A percentile compares a stretch with the other conserved stretches of the same genome.
Evolutionary conservation across 2,329 filamentous ascomycete genomes (phyloP).

Genomic region (Didymosphaeria variabile): DNA sequence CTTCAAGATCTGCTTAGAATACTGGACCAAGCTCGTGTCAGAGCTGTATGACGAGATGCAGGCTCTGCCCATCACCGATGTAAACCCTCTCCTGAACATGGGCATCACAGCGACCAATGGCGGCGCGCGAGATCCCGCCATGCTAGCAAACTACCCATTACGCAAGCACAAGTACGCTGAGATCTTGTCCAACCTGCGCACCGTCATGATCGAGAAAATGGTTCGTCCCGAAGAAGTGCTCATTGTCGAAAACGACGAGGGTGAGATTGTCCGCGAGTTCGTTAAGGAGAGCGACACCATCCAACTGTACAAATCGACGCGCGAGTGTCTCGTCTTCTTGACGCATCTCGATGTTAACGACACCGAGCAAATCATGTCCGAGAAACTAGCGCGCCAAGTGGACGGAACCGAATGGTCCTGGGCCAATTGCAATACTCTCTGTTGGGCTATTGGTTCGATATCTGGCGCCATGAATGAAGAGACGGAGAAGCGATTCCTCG

Average conservation of each 20-base stretch:
- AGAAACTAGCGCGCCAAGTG: conserved; percentile 94
- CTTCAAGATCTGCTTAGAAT: conserved; percentile 99
- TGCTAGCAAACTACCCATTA: conserved; percentile 90
- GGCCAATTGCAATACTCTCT: conserved; percentile 99
- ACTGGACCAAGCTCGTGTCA: conserved; percentile 98
- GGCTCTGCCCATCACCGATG: conserved; percentile 88
- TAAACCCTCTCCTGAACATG: conserved; percentile 88
- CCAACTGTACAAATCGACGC: conserved; percentile 98
- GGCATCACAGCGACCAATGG: conserved; percentile 74
- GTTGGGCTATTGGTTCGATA: conserved; percentile 99
- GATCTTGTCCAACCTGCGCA: conserved; percentile 89
- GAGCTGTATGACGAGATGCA: conserved; percentile 99
- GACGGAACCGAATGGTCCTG: conserved; percentile 98
- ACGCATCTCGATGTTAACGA: conserved; percentile 97
- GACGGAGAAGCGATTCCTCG: conserved; percentile 96
- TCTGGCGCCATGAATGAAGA: conserved; percentile 99
- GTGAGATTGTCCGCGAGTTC: conserved; percentile 98
- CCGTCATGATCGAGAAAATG: conserved; percentile 99
- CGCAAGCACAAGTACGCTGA: conserved; percentile 98
- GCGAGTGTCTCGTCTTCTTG: conserved; percentile 95
- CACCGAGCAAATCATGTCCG: conserved; percentile 98
- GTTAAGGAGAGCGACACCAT: conserved; percentile 99
- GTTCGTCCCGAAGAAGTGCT: conserved; percentile 96
- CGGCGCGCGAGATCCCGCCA: conserved; percentile 82
- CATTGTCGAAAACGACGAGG: conserved; percentile 99